Evolutionary conservation across 139 green algal species (phyloP), one percentile per base, ranked within the genome.

Genomic region (Closterium sp.): DNA sequence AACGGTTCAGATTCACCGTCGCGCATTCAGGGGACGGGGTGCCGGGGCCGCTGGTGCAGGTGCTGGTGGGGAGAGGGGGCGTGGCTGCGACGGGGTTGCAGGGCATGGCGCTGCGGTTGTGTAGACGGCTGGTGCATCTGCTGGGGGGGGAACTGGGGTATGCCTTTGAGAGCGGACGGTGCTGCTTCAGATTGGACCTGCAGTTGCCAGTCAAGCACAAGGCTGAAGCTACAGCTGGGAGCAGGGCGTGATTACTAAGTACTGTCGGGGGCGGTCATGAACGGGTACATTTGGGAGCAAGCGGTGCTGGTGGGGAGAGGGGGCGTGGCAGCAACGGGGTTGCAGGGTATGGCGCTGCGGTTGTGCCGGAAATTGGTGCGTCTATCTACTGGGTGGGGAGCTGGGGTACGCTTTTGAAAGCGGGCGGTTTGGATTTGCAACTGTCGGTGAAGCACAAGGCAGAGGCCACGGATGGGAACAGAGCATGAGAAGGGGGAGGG

Each of bases 291-390:
- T 42, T 42, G 34, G 9, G 34, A 42, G 34, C 34, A 6, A 6
- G 34, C 34, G 28, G 89, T 94, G 70, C 94, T 94, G 90, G 94
- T 91, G 31, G 92, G 94, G 21, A 79, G 92, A 2, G 92, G 38
- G n/a, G 92, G 91, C 32, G 89, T 85, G 31, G 28, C 29, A 0
- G 91, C 27, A 9, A 94, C 94, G 90, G 89, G 89, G 62, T 62
- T 94, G 45, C 89, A 94, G 86, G 93, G 90, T 21, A 38, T 95
- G 62, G 93, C 91, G 17, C 87, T 95, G 21, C 92, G 86, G 31
- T 73, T 95, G 31, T 94, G 90, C 32, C 90, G 86, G 1, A 84
- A 87, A 45, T 29, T 95, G 42, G 93, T 95, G 89, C 31, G 85
- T 21, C 45, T 94, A 88, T 21, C 45, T 94, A 2, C 92, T 95